Base-by-base conservation (phyloP, 2,329 filamentous ascomycete genomes). In the Dryadomyces sulphureus region DNA sequence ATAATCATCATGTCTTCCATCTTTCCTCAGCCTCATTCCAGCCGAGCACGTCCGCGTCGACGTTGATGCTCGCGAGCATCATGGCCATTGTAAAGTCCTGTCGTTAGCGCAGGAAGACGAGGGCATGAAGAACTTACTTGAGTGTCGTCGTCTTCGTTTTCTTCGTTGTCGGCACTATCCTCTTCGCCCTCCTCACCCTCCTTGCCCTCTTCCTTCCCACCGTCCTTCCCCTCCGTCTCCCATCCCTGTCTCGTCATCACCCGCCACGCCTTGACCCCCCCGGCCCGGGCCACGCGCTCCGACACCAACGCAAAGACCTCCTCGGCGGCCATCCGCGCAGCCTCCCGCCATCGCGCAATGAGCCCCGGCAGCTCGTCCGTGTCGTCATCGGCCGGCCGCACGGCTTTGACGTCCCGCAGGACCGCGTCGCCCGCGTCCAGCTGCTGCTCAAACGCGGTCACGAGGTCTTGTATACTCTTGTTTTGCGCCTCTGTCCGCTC, bases 261-360 rank as follows among this genome's bases (percentile, higher is more conserved):
- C 46, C 53, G 46, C 63, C 58, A 60, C 1, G 55, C 56, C 45
- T 46, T 52, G 20, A 48, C 52, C 2, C 56, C 58, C 4, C 53
- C 71, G 1, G 49, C 48, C 2, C 45, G 45, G 68, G 45, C 75
- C 63, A 57, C 54, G 22, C 58, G 42, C 14, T 79, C 76, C 50
- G 70, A 69, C 20, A 80, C 75, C 19, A 66, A 62, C 21, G 62
- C 67, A 58, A 81, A 85, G 11, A 84, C 62, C 54, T 83, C 78
- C 53, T 86, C 81, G 1, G 81, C 81, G 7, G 78, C 80, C 43
- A 68, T 62, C 50, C 79, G 69, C 49, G 73, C 75, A 17, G 76
- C 73, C 0, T 56, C 59, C 41, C 67, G 73, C 82, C 82, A 87
- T 57, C 73, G 80, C 3, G 57, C 58, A 38, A 75, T 70, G 52